Conservation (phyloP, 768 basidiomycete species). For the Sistotremastrum suecicum region DNA sequence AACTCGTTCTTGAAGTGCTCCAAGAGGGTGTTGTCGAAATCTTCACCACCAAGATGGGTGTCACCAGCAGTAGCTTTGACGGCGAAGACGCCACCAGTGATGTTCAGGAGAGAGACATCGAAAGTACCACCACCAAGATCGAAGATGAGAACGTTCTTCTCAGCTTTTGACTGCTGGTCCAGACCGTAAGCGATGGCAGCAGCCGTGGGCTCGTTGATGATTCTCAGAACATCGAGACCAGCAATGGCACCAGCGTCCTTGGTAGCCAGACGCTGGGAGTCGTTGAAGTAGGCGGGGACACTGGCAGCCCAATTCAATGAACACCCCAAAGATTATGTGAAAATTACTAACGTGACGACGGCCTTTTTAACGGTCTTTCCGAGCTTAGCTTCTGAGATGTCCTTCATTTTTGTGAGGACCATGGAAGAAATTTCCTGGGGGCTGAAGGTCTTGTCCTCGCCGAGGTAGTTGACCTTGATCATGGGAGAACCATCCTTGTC, state of each 20-base stretch:
- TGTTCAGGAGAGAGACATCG: conserved; percentile 97
- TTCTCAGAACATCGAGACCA: conserved; percentile 98
- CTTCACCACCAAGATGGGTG: conserved; percentile 98
- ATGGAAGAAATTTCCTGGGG: conserved; percentile 99
- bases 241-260: conserved; percentile 98
- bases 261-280: conserved; percentile 97
- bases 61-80: conserved; percentile 99
- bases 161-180: conserved; percentile 85
- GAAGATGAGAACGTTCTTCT: conserved; percentile 99
- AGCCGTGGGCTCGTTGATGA: conserved; percentile 99
- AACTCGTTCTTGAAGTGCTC: conserved; percentile 99
- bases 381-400: conserved; percentile 97
- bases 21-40: conserved; percentile 96
- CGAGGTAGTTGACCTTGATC: conserved; percentile 92
- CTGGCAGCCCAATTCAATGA: conserved; percentile 18
- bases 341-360: conserved; percentile 74
- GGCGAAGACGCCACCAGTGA: conserved; percentile 95
- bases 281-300: conserved; percentile 99
- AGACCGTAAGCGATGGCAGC: conserved; percentile 99
- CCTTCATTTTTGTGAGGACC: conserved; percentile 99
- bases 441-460: conserved; percentile 90
- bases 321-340: conserved; percentile 1
- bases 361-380: conserved; percentile 98
- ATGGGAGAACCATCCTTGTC: conserved; percentile 95
- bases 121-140: conserved; percentile 99